Evolutionary conservation across 257 asterid species (phyloP).

Genomic region (Solanum bukasovii): DNA sequence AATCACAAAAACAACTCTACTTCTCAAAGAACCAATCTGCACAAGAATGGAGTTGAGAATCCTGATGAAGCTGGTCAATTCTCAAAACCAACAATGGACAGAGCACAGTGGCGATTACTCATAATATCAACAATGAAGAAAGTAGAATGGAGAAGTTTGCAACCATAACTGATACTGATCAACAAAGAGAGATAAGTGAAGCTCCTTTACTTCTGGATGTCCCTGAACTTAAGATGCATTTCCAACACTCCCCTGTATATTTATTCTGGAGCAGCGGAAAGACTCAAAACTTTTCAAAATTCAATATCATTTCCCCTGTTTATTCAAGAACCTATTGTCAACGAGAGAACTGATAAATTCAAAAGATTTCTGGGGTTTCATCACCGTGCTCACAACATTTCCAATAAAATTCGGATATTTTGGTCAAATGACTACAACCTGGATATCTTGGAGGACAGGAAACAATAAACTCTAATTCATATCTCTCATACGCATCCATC

Average conservation of each 20-base stretch:
- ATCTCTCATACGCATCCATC: neutral
- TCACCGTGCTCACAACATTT: neutral
- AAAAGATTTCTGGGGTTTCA: neutral
- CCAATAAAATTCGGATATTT: neutral
- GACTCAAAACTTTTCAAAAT: neutral
- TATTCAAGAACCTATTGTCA: neutral
- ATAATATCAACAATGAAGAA: neutral
- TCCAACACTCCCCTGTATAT: neutral
- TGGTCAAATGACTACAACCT: neutral
- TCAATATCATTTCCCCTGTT: neutral
- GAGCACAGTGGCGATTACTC: neutral
- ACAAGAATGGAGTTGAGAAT: neutral
- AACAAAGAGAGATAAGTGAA: neutral
- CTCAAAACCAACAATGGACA: neutral
- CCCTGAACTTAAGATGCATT: neutral
- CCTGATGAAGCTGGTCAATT: neutral
- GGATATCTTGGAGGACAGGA: neutral
- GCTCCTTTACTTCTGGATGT: neutral
- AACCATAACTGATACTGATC: neutral
- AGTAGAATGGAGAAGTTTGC: neutral
- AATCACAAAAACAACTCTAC: neutral
- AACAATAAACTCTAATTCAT: neutral
- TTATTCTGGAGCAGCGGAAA: neutral
- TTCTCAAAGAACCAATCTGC: neutral
- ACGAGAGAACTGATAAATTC: neutral